phyloP scores from a whole-genome alignment of 768 basidiomycete species.

The Trametes elegans region DNA sequence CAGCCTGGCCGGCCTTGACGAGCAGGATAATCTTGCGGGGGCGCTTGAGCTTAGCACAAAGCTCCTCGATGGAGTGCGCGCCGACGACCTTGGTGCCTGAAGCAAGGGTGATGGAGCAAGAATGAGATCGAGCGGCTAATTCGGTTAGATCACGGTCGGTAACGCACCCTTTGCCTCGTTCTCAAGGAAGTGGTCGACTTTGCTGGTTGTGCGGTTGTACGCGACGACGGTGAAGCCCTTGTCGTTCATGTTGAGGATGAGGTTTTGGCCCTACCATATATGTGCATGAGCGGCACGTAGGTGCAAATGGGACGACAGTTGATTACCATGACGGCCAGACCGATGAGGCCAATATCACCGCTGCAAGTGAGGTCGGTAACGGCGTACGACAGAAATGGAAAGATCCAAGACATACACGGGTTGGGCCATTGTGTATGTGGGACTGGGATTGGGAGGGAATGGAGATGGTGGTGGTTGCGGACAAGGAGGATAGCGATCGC shows the following conservation, averaged over 20 bases:
- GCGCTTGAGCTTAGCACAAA: conserved; percentile 86
- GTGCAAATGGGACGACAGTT: conserved; percentile 14
- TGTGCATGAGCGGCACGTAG: conserved; percentile 7
- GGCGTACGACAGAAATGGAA: conserved; percentile 16
- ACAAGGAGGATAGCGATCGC: conserved; percentile 18
- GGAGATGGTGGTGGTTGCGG: conserved; percentile 28
- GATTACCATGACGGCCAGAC: conserved; percentile 95
- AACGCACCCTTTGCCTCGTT: conserved; percentile 95
- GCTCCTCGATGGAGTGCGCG: conserved; percentile 90
- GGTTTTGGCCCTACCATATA: conserved; percentile 78
- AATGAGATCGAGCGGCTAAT: conserved; percentile 22
- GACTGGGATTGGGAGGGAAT: conserved; percentile 34
- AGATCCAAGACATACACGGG: conserved; percentile 44
- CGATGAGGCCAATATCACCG: conserved; percentile 98
- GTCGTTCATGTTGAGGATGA: conserved; percentile 99
- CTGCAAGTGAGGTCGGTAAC: conserved; percentile 41
- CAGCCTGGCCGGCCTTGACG: conserved; percentile 96
- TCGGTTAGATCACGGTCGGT: conserved; percentile 28
- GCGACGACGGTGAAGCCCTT: conserved; percentile 98
- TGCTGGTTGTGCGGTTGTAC: conserved; percentile 95
- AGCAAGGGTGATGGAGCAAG: conserved; percentile 10
- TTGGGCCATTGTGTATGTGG: conserved; percentile 39
- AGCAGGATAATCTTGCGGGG: conserved; percentile 98
- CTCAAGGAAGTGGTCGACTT: conserved; percentile 92
- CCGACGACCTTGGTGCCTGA: conserved; percentile 93